Evolutionary conservation across 129 eudicot genomes (phyloP), one percentile per base, ranked within the genome.

Genomic region (Flaveria sonorensis): DNA sequence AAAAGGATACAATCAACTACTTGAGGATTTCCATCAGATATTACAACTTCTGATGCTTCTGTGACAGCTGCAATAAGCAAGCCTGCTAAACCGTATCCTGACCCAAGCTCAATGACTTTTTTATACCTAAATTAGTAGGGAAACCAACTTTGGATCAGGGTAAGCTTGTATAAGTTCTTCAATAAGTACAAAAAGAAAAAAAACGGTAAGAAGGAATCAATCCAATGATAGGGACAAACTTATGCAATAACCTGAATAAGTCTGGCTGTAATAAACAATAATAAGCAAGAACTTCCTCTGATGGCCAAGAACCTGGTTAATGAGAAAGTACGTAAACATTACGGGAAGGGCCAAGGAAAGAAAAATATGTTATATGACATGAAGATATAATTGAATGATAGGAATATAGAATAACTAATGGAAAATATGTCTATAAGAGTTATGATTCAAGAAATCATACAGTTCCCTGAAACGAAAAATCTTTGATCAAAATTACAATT

Each of bases 11-110:
- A 95, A 89, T 89, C 94, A 83, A 95, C 96, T 24, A 95, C 99
- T 91, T 91, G 97, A 70, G 99, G 99, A 74, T 95, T 95, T 69
- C 99, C 99, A 83, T 95, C 99, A 65, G 99, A 91, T 80, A 95
- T 89, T 10, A 91, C 90, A 76, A 95, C 97, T 76, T 95, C 99
- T 46, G 71, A 81, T 66, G 99, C 99, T 16, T 95, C 92, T 46
- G 96, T 81, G 70, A 62, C 92, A 61, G 85, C 82, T 26, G 96
- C 92, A 85, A 91, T 87, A 73, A 89, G 88, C 73, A 95, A 86
- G 69, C 97, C 99, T 61, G 97, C 97, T 72, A 95, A 81, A 1
- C 99, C 97, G 43, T 95, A 95, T 48, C 99, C 99, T 66, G 99
- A 86, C 46, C 99, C 99, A 79, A 95, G 94, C 86, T 95, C 99